These are phyloP conservation scores for Saccharomyces cerevisiae DNA, from an alignment of 805 yeast species.

Conservation along the genomic window DNA sequence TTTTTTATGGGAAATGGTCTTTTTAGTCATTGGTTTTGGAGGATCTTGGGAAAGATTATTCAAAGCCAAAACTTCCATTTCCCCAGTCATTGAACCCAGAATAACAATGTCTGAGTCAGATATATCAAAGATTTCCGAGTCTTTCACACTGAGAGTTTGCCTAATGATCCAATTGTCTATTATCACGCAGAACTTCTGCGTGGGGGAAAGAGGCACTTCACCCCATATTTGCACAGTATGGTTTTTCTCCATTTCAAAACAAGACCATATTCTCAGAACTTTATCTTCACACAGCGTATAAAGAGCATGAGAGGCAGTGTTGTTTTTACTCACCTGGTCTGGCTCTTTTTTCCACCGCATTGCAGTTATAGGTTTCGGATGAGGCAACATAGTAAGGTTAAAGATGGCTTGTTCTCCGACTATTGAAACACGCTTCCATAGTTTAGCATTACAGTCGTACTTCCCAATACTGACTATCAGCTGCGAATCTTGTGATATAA, in stretches of 20 bases:
- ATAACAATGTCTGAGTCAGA: slow-evolving; percentile 38
- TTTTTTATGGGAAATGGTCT: slow-evolving; percentile 28
- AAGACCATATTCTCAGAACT: slow-evolving; percentile 59
- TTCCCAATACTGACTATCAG: slow-evolving; percentile 56
- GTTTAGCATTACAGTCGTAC: slow-evolving; percentile 59
- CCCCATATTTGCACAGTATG: slow-evolving; percentile 54
- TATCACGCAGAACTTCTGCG: slow-evolving; percentile 31
- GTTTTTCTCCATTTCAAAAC: slow-evolving; percentile 52
- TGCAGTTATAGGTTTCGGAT: slow-evolving; percentile 47
- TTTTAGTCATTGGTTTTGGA: slow-evolving; percentile 43
- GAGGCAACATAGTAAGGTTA: slow-evolving; percentile 62
- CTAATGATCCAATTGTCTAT: slow-evolving; percentile 35
- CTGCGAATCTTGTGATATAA: slow-evolving; percentile 59
- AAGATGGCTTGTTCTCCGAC: slow-evolving; percentile 57
- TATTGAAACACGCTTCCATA: slow-evolving; percentile 70
- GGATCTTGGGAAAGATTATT: slow-evolving; percentile 46
- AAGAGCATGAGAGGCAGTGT: slow-evolving; percentile 37
- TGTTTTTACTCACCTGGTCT: slow-evolving; percentile 26
- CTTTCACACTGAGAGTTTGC: slow-evolving; percentile 7
- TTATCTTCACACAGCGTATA: slow-evolving; percentile 59
- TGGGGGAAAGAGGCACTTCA: slow-evolving; percentile 28
- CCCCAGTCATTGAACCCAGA: slow-evolving; percentile 35
- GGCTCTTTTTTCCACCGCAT: slow-evolving; percentile 49
- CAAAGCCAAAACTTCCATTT: slow-evolving; percentile 38
- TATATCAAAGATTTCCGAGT: slow-evolving; percentile 18